phyloP scores from a whole-genome alignment of 306 rosid genomes.

The Urtica urens region DNA sequence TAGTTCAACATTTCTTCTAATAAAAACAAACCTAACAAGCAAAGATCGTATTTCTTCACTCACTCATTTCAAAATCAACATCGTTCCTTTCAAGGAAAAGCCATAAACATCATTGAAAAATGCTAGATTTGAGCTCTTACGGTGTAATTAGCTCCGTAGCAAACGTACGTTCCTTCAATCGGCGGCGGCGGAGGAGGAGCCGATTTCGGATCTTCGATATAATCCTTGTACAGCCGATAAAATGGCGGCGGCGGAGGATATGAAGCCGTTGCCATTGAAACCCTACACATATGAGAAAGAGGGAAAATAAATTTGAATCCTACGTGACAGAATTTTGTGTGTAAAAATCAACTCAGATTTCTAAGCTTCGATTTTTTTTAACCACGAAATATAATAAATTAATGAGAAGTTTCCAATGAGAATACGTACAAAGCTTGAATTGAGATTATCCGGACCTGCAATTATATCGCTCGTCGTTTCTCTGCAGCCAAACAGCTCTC shows the following conservation, averaged over 20 bases:
- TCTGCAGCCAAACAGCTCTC: too few relatives aligned
- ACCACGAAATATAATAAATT: too few relatives aligned
- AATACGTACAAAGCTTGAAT: too few relatives aligned
- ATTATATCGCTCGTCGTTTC: too few relatives aligned
- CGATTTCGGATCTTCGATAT: conserved; percentile 59
- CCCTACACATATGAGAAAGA: conserved; percentile 14
- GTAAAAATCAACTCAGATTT: too few relatives aligned
- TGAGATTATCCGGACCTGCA: too few relatives aligned
- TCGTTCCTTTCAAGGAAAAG: not conserved
- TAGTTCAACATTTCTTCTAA: conserved; percentile 42
- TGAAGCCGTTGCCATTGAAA: conserved; percentile 67
- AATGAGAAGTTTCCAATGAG: too few relatives aligned
- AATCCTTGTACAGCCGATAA: conserved; percentile 83
- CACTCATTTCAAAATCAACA: not conserved
- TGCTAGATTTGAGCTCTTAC: too few relatives aligned
- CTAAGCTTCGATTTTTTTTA: too few relatives aligned
- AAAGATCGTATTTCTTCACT: not conserved
- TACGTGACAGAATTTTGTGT: too few relatives aligned
- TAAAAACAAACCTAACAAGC: not conserved
- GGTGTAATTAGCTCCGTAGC: conserved; percentile 70
- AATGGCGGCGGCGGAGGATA: conserved; percentile 90
- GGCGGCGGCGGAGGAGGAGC: conserved; percentile 85
- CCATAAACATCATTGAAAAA: too few relatives aligned
- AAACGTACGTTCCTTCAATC: conserved; percentile 63
- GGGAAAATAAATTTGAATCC: too few relatives aligned